These are phyloP conservation scores for Bathelium albidoporum DNA, from an alignment of 495 filamentous ascomycete genomes.

Conservation along the genomic window DNA sequence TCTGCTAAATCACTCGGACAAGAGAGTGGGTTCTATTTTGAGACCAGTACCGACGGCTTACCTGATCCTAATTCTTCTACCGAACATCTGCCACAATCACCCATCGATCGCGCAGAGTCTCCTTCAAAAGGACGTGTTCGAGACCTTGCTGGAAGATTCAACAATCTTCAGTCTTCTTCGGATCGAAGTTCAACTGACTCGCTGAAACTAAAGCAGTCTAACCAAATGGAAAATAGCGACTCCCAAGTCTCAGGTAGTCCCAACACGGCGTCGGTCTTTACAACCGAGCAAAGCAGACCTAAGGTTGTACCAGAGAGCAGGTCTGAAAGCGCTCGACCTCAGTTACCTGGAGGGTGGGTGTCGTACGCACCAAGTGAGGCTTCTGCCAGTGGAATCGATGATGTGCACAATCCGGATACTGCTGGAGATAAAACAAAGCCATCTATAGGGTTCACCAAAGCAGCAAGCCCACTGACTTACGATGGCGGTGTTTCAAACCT, in stretches of 20 bases:
- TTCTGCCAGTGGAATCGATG: background rate
- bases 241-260: background rate
- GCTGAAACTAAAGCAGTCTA: background rate
- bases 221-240: background rate
- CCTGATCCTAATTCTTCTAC: background rate
- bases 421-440: background rate
- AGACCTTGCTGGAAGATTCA: constrained; percentile 40
- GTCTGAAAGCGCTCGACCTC: constrained; percentile 41
- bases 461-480: background rate
- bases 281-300: background rate
- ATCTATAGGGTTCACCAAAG: background rate
- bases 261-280: background rate
- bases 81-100: constrained; percentile 1
- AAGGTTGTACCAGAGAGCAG: background rate
- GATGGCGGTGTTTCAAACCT: background rate
- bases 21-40: background rate
- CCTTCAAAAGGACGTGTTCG: constrained; percentile 37
- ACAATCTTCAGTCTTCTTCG: constrained; percentile 19
- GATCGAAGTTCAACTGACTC: background rate
- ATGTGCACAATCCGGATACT: background rate
- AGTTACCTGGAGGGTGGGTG: constrained; percentile 56
- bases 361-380: constrained; percentile 36
- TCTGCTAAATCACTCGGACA: background rate
- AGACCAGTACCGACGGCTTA: background rate
- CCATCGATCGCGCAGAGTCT: constrained; percentile 25